phyloP scores from a whole-genome alignment of 2,329 filamentous ascomycete species.

The Pyrenophora seminiperda region DNA sequence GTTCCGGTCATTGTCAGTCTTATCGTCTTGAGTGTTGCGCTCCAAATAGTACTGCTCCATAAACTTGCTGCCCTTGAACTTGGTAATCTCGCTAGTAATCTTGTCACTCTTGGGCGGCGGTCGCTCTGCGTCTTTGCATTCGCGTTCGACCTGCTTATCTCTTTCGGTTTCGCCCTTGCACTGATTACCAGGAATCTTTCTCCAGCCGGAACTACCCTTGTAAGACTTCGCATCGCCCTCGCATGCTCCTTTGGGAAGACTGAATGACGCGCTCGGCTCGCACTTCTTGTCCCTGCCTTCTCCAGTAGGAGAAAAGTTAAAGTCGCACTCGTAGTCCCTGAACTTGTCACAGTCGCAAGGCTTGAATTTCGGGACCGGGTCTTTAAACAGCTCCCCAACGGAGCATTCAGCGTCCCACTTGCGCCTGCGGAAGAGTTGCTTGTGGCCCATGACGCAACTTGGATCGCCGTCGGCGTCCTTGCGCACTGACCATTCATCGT shows the following conservation, averaged over 20 bases:
- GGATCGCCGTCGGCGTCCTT: slow-evolving; percentile 79
- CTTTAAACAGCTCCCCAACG: slow-evolving; percentile 81
- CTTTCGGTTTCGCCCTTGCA: slow-evolving; percentile 52
- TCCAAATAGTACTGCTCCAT: slow-evolving; percentile 76
- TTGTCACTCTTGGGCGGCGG: slow-evolving; percentile 67
- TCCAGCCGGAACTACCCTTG: slow-evolving; percentile 86
- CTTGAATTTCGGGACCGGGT: slow-evolving; percentile 71
- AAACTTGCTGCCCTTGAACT: slow-evolving; percentile 66
- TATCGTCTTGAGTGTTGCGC: slow-evolving; percentile 66
- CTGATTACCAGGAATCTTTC: slow-evolving; percentile 75
- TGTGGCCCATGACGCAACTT: slow-evolving; percentile 94
- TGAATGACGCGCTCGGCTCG: slow-evolving; percentile 64
- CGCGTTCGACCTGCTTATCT: slow-evolving; percentile 66
- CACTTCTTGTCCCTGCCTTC: slow-evolving; percentile 67
- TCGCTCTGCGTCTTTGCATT: slow-evolving; percentile 68
- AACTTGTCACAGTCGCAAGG: slow-evolving; percentile 78
- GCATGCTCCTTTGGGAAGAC: slow-evolving; percentile 74
- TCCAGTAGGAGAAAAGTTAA: slow-evolving; percentile 71
- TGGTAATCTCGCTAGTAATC: slow-evolving; percentile 64
- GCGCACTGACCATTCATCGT: slow-evolving; percentile 80
- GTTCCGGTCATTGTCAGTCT: slow-evolving; percentile 68
- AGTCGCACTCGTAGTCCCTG: slow-evolving; percentile 92
- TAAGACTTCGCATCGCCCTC: slow-evolving; percentile 74
- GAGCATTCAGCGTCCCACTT: slow-evolving; percentile 91
- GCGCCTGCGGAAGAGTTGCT: slow-evolving; percentile 81